Evolutionary conservation across 495 filamentous ascomycete genomes (phyloP).

Genomic region (Lophiostoma macrostomum): DNA sequence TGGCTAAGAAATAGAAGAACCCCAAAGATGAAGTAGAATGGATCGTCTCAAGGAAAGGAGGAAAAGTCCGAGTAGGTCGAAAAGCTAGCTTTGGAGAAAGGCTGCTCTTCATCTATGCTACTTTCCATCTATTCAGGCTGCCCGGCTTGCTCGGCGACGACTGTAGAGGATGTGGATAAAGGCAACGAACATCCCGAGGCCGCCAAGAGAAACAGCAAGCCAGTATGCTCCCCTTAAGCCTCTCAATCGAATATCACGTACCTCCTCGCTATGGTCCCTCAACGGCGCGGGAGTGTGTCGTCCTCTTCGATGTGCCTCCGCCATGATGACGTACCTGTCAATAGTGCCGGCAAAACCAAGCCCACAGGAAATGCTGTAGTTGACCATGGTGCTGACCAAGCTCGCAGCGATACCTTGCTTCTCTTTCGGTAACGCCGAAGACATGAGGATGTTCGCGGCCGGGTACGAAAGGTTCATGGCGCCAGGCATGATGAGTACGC

Average conservation of each 20-base stretch:
- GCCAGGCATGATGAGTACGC: constrained; percentile 55
- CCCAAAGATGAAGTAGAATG: too few relatives aligned
- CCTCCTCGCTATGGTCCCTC: background rate
- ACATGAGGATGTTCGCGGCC: constrained; percentile 59
- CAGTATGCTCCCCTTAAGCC: constrained; percentile 23
- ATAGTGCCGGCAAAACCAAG: constrained; percentile 65
- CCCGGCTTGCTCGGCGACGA: too few relatives aligned
- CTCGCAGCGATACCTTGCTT: constrained; percentile 66
- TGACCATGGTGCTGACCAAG: constrained; percentile 63
- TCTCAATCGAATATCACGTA: constrained; percentile 6
- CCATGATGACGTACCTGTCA: constrained; percentile 39
- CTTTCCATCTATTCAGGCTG: too few relatives aligned
- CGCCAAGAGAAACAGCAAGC: constrained; percentile 18
- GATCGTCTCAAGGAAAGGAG: too few relatives aligned
- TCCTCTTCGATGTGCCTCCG: constrained; percentile 9
- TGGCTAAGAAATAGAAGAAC: too few relatives aligned
- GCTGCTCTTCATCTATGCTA: too few relatives aligned
- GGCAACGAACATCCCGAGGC: constrained; percentile 23
- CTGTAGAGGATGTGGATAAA: constrained; percentile 4
- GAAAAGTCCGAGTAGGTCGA: too few relatives aligned
- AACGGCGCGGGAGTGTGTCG: constrained; percentile 6
- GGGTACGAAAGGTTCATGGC: constrained; percentile 67
- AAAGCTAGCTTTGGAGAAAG: too few relatives aligned
- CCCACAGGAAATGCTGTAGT: constrained; percentile 66
- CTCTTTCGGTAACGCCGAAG: constrained; percentile 54